Base-by-base conservation (phyloP, 1,284 basidiomycete species). In the Kalmanozyma brasiliensis region DNA sequence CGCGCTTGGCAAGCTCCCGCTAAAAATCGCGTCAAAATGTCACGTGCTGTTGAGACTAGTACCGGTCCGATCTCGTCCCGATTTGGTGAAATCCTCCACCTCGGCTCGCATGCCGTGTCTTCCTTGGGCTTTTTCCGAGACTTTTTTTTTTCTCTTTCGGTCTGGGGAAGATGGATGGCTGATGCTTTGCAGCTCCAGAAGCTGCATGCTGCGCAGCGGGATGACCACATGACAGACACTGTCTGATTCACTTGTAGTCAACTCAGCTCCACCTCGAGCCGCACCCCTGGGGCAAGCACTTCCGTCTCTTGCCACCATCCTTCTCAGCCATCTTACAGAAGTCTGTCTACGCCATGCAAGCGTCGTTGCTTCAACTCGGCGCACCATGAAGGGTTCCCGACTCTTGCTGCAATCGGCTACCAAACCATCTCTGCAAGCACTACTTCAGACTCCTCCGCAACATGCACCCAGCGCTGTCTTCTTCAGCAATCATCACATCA, bases 301-400 rank as follows among this genome's bases (percentile, higher is more conserved):
- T 11, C 24, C 11, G 11, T 1, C 2, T 23, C 20, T 26, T 14
- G 16, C 35, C 52, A 44, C 14, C 49, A 48, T 36, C 47, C 33
- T 19, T 29, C 20, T 23, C 5, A 9, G 16, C 5, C 22, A 44
- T 46, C 17, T 19, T 38, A 9, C 26, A 14, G 20, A 16, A n/a
- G n/a, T 30, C 29, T n/a, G 16, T 6, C 1, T 10, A 19, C 44
- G 45, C 42, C 49, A 65, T 65, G 56, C 34, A n/a, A 16, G 11
- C 30, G 17, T 32, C 38, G 22, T 16, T 4, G 30, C 30, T 20
- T 11, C 34, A 16, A 17, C 22, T 33, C 34, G 40, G 23, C 42
- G 47, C 48, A 44, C n/a, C 47, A 65, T 65, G 62, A 65, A 47
- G 47, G 29, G 35, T 33, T 30, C 40, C 37, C 57, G 35, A 45